phyloP scores from a whole-genome alignment of 345 rosid species.

The Psidium friedrichsthalianum region DNA sequence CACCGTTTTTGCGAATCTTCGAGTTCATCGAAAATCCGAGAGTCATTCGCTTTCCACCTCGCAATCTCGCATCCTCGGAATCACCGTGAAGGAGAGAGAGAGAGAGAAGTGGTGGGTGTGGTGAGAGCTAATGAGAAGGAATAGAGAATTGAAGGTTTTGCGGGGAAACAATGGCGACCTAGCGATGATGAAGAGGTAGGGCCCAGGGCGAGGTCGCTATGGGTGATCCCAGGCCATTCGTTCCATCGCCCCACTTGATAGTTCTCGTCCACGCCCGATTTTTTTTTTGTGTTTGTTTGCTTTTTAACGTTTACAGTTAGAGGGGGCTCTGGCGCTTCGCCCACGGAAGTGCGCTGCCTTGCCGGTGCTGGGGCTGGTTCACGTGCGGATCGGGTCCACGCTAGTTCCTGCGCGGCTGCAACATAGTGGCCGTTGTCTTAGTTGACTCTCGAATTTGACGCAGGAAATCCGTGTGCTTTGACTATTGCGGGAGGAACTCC shows the following conservation, averaged over 20 bases:
- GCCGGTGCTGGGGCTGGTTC: background rate
- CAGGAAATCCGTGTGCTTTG: background rate
- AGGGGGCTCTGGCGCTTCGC: background rate
- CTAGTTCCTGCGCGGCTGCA: background rate
- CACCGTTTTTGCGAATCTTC: too few relatives aligned
- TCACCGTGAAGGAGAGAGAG: background rate
- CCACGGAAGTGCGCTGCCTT: background rate
- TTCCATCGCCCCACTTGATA: background rate
- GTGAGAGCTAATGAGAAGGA: background rate
- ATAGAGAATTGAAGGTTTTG: background rate
- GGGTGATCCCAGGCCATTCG: background rate
- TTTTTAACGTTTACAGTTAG: background rate
- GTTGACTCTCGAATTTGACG: background rate
- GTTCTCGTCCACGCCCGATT: background rate
- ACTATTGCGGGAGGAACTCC: background rate
- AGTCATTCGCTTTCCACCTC: background rate
- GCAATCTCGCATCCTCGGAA: background rate
- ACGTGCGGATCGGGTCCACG: background rate
- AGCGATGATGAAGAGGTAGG: background rate
- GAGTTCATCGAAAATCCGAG: slow-evolving; percentile 10
- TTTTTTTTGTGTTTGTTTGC: too few relatives aligned
- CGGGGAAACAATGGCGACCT: background rate
- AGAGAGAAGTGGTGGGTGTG: background rate
- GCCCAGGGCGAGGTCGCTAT: background rate
- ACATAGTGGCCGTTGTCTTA: background rate